These are phyloP conservation scores for Botrytis porri DNA, from an alignment of 2,329 filamentous ascomycete species.

Conservation along the genomic window DNA sequence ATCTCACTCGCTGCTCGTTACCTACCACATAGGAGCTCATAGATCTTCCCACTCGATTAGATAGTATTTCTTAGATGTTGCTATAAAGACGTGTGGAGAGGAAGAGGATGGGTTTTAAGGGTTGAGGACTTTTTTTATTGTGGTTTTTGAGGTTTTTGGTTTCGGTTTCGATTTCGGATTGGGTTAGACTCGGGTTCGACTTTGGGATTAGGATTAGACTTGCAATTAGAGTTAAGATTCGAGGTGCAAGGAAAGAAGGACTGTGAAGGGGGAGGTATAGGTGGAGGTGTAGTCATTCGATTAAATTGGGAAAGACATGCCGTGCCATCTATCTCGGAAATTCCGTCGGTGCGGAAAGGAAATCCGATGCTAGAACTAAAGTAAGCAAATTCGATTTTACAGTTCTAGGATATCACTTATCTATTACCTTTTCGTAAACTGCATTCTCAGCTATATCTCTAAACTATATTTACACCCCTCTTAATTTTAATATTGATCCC, in stretches of 20 bases:
- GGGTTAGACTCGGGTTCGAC: background rate
- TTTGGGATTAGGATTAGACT: background rate
- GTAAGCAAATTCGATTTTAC: background rate
- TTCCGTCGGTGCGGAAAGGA: background rate
- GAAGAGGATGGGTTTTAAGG: background rate
- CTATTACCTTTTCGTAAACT: background rate
- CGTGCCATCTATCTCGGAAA: background rate
- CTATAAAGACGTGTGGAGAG: too few relatives aligned
- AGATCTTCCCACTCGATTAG: background rate
- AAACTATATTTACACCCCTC: background rate
- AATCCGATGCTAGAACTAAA: background rate
- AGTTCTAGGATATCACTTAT: background rate
- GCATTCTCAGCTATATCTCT: background rate
- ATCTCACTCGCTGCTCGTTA: background rate
- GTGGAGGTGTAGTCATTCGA: background rate
- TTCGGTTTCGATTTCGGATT: background rate
- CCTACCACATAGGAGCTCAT: background rate
- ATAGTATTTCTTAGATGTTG: background rate
- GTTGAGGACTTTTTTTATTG: background rate
- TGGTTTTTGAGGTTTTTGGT: background rate
- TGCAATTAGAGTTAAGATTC: too few relatives aligned
- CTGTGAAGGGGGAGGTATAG: rapidly evolving
- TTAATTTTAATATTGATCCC: rapidly evolving
- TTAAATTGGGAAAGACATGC: background rate
- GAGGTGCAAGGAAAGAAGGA: too few relatives aligned